Evolutionary conservation across 345 rosid species (phyloP).

Genomic region (Cardamine chenopodiifolia): DNA sequence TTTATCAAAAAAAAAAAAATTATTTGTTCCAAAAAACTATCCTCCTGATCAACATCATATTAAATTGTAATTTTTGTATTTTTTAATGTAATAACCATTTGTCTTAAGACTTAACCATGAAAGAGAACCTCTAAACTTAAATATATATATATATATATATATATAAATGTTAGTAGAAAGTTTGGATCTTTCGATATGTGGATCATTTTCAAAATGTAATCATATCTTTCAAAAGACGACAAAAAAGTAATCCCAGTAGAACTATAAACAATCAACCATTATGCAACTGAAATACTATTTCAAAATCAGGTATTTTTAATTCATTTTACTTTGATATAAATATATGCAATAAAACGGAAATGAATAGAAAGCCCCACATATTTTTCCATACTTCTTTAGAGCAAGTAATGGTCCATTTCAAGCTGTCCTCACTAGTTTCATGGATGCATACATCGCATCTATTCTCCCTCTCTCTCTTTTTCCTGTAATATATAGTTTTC

Average conservation of each 20-base stretch:
- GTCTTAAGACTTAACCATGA: not conserved
- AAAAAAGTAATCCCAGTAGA: not conserved
- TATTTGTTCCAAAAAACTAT: constrained; percentile 19
- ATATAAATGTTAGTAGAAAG: not conserved
- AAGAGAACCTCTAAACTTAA: not conserved
- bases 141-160: too few relatives aligned
- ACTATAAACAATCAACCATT: constrained; percentile 27
- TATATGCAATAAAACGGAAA: constrained; percentile 31
- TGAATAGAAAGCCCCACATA: constrained; percentile 56
- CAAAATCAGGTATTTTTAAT: constrained; percentile 1
- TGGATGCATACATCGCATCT: constrained; percentile 65
- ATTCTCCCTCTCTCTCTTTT: constrained; percentile 5
- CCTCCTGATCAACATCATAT: not conserved
- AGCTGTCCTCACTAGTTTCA: constrained; percentile 58
- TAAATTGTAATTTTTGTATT: not conserved
- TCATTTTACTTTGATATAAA: not conserved
- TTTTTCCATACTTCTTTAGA: constrained; percentile 50
- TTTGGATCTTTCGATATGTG: constrained; percentile 6
- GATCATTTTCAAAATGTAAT: not conserved
- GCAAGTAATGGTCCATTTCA: constrained; percentile 63
- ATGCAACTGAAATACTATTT: constrained; percentile 21
- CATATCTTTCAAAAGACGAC: not conserved
- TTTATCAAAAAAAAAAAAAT: too few relatives aligned
- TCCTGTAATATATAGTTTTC: not conserved
- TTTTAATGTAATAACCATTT: not conserved